Conservation (phyloP, 2,329 filamentous ascomycete genomes). For the Diaporthe citriasiana region DNA sequence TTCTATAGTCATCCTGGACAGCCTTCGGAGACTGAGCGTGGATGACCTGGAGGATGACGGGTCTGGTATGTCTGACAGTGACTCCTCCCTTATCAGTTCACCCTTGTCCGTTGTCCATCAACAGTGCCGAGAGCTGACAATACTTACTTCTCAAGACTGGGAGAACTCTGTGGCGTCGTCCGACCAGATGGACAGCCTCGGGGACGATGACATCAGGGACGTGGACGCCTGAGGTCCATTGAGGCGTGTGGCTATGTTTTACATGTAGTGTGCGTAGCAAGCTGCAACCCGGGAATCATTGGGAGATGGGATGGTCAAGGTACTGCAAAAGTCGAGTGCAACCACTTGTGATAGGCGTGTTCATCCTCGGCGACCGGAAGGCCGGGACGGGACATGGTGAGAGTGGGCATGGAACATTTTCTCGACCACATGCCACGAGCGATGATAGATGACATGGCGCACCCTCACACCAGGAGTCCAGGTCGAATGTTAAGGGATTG, state of each 20-base stretch:
- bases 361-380: background rate
- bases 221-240: conserved; percentile 32
- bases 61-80: conserved; percentile 67
- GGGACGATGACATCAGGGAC: conserved; percentile 59
- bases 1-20: conserved; percentile 57
- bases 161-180: conserved; percentile 68
- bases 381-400: background rate
- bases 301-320: background rate
- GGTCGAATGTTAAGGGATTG: conserved; percentile 34
- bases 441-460: conserved; percentile 41
- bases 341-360: background rate
- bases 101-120: background rate
- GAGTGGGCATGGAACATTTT: conserved; percentile 6
- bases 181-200: conserved; percentile 66
- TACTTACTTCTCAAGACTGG: conserved; percentile 61
- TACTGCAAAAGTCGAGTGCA: background rate
- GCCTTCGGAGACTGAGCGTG: conserved; percentile 68
- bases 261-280: background rate
- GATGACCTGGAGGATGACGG: conserved; percentile 72
- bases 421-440: conserved; percentile 15
- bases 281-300: background rate
- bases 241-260: background rate
- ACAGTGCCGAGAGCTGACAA: conserved; percentile 39
- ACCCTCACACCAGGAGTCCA: conserved; percentile 29
- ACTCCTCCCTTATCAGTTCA: conserved; percentile 47